Evolutionary conservation across 176 grass and related monocot genomes (phyloP).

Genomic region (Juncus inflexus): DNA sequence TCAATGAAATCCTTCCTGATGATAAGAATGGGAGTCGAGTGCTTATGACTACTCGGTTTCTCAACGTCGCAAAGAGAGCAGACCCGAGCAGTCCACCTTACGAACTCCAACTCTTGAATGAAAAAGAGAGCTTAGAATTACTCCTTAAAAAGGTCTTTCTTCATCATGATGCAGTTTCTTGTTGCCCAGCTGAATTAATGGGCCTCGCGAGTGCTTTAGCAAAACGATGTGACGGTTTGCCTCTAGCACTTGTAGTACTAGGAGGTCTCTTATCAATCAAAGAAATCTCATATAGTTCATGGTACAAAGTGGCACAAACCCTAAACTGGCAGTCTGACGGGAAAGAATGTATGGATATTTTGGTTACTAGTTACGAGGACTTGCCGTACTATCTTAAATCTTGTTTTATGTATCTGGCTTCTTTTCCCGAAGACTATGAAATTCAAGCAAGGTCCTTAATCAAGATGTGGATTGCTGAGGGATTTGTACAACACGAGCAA

Average conservation of each 20-base stretch:
- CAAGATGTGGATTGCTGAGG: slow-evolving; percentile 10
- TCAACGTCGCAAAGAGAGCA: background rate
- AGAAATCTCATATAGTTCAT: background rate
- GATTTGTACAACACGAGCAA: background rate
- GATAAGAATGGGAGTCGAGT: background rate
- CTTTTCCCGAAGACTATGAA: background rate
- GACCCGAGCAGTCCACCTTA: background rate
- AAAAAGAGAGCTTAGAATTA: background rate
- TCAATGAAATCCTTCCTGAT: background rate
- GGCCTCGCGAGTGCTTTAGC: background rate
- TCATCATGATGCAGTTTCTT: background rate
- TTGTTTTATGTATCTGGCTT: slow-evolving; percentile 3
- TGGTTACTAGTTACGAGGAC: background rate
- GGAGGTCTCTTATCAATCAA: slow-evolving; percentile 6
- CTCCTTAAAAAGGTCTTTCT: background rate
- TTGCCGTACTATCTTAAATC: background rate
- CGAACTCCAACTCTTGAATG: background rate
- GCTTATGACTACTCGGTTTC: background rate
- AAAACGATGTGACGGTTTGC: background rate
- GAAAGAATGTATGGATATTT: slow-evolving; percentile 4
- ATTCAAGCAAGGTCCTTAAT: background rate
- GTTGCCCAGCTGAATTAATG: background rate
- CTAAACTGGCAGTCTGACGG: background rate
- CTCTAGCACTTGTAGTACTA: background rate
- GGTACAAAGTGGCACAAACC: background rate